A percentile compares a stretch with the other conserved stretches of the same genome.
phyloP scores from a whole-genome alignment of 768 basidiomycete species.

The Russula foetens region DNA sequence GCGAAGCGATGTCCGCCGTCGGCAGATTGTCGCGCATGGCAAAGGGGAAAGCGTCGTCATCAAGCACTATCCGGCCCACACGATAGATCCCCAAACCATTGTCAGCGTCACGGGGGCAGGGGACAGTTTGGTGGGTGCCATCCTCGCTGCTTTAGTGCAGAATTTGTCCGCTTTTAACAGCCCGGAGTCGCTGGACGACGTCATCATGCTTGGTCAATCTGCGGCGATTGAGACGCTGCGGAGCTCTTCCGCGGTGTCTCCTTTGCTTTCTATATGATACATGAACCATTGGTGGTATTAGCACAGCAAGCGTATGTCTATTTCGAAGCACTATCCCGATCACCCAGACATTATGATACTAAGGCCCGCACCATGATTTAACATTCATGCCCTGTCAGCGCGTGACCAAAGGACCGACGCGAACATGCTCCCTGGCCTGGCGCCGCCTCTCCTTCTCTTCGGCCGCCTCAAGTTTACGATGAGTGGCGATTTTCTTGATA shows the following conservation, averaged over 20 bases:
- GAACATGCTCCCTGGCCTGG: constrained; percentile 45
- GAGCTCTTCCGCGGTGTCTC: constrained; percentile 58
- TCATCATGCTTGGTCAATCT: constrained; percentile 51
- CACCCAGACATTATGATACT: not conserved
- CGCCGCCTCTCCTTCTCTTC: constrained; percentile 43
- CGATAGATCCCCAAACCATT: constrained; percentile 26
- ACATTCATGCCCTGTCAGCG: constrained; percentile 4
- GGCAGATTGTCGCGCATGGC: constrained; percentile 47
- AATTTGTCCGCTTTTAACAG: constrained; percentile 38
- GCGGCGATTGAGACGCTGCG: constrained; percentile 56
- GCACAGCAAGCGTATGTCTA: not conserved
- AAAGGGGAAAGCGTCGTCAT: constrained; percentile 45
- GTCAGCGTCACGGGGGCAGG: constrained; percentile 89
- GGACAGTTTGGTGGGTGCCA: constrained; percentile 79
- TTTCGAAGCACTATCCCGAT: not conserved
- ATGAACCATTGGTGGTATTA: constrained; percentile 10
- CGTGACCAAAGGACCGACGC: constrained; percentile 45
- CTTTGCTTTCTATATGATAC: constrained; percentile 36
- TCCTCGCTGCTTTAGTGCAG: constrained; percentile 55
- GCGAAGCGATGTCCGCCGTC: constrained; percentile 37
- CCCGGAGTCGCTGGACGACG: constrained; percentile 35
- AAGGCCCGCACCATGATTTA: not conserved
- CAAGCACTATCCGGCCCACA: constrained; percentile 63
- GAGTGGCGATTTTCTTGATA: constrained; percentile 41
- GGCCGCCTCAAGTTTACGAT: constrained; percentile 29